Evolutionary conservation across 1,284 basidiomycete genomes (phyloP), one percentile per base, ranked within the genome.

Genomic region (Trichosporon asahii): DNA sequence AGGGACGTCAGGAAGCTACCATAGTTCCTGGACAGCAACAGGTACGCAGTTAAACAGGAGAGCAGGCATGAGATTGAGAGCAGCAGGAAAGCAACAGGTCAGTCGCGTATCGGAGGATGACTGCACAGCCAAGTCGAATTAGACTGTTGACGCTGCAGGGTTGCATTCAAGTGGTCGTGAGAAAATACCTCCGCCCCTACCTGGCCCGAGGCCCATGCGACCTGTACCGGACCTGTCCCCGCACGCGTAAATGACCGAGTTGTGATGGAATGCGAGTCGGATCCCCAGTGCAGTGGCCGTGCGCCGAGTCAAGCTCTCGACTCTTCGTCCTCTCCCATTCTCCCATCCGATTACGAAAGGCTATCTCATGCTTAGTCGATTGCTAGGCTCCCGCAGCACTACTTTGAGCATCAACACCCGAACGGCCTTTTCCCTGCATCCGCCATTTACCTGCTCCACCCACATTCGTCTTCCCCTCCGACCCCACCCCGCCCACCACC

Each of bases 341-440:
- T 53, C 21, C 15, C 49, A 53, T 44, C 21, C 49, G 49, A 53
- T 53, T 25, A 53, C 49, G 21, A 53, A 25, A 53, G 21, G 33
- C 63, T 23, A 64, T 37, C 63, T 64, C 63, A 35, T 31, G 60
- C 60, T 61, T 61, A 53, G 49, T 23, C 49, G 49, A 25, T 23
- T 53, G 49, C 60, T 29, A 64, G 21, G 23, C n/a, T 23, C 29
- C 33, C 63, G 33, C 63, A 35, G 23, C n/a, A 64, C 18, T 25
- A 64, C 18, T 25, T 35, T 35, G 33, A 37, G 23, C 63, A 12
- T 35, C 63, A 37, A n/a, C 27, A 64, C 31, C 29, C 27, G 60
- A 12, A 61, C 63, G 21, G 9, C 8, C 21, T 15, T n/a, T 8
- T 18, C 35, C 37, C 63, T 64, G 23, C 37, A 25, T 25, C 23